Evolutionary conservation across 257 asterid species (phyloP), one percentile per base, ranked within the genome.

Genomic region (Fraxinus cuspidata): DNA sequence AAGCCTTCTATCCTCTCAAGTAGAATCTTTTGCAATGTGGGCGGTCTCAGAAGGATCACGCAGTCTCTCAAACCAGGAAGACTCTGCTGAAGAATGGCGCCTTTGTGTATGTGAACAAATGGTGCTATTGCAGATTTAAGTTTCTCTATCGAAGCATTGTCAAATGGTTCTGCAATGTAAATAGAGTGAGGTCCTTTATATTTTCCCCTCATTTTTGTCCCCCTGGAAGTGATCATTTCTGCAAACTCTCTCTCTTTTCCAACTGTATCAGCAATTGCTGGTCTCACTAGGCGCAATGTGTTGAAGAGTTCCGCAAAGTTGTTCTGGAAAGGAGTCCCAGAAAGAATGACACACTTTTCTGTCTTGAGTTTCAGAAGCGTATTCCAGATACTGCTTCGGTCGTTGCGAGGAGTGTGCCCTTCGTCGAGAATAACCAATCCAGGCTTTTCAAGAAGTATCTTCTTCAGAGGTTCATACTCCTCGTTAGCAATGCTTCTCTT

Each of bases 311-410:
- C 58, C 1, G 21, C 29, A 40, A 91, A 89, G 11, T 87, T 89
- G 76, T 91, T 91, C 37, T 89, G 94, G 79, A 91, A 91, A 9
- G 93, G 97, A 60, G 94, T 91, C 67, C 93, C 97, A 15, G 97
- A 88, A 19, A 91, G 58, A 71, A 91, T 86, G 42, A 91, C 71
- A 16, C 58, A 47, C 58, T 83, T 88, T 16, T 77, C 75, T 0
- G 92, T 87, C 49, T 16, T 47, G 28, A 91, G 84, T 65, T 83
- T 84, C 8, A 51, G 73, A 21, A 89, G 79, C 10, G 80, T 86
- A 12, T 86, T 89, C 94, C 92, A 89, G 21, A 89, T 85, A 73
- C 78, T 83, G 58, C 90, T 89, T 42, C 70, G 73, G 15, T 73
- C 51, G 28, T 83, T 91, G 5, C 96, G 87, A 23, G 94, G 89